A percentile compares a stretch with the other conserved stretches of the same genome.
Evolutionary conservation across 2,329 filamentous ascomycete species (phyloP).

Genomic region (Colletotrichum gigasporum): DNA sequence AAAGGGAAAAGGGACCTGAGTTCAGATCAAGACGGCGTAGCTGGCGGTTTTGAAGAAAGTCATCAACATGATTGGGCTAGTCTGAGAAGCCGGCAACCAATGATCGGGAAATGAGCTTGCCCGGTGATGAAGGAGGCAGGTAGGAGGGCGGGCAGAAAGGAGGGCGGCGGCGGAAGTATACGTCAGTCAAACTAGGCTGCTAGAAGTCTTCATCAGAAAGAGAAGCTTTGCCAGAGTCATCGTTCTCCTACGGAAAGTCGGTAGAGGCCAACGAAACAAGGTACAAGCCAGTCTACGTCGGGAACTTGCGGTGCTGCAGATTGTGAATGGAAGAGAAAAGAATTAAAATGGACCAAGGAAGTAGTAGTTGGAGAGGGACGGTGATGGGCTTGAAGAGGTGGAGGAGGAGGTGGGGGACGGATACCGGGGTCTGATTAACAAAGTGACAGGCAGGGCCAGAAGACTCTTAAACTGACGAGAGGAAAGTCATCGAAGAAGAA

Average conservation of each 20-base stretch:
- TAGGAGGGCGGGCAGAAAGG: constrained; percentile 37
- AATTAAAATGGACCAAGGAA: constrained; percentile 34
- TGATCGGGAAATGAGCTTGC: constrained; percentile 44
- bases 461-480: constrained; percentile 30
- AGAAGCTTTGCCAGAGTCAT: constrained; percentile 49
- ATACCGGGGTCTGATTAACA: constrained; percentile 34
- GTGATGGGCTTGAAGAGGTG: constrained; percentile 34
- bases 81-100: constrained; percentile 48
- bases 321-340: constrained; percentile 35
- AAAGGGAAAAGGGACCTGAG: constrained; percentile 34
- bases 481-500: constrained; percentile 31
- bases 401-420: constrained; percentile 32
- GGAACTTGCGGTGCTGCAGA: constrained; percentile 45
- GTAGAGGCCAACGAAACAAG: constrained; percentile 38
- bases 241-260: constrained; percentile 44
- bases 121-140: constrained; percentile 23
- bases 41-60: constrained; percentile 48
- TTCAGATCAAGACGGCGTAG: constrained; percentile 51
- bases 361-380: constrained; percentile 32
- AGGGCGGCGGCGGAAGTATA: constrained; percentile 44
- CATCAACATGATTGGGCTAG: constrained; percentile 57
- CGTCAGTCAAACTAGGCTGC: constrained; percentile 49
- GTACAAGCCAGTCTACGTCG: constrained; percentile 47
- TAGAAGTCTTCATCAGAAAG: constrained; percentile 46
- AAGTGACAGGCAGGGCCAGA: constrained; percentile 32